Percentiles rank a stretch among this genome's conserved stretches.
Evolutionary conservation across 2,329 filamentous ascomycete genomes (phyloP).

Genomic region (Purpureocillium lavendulum): DNA sequence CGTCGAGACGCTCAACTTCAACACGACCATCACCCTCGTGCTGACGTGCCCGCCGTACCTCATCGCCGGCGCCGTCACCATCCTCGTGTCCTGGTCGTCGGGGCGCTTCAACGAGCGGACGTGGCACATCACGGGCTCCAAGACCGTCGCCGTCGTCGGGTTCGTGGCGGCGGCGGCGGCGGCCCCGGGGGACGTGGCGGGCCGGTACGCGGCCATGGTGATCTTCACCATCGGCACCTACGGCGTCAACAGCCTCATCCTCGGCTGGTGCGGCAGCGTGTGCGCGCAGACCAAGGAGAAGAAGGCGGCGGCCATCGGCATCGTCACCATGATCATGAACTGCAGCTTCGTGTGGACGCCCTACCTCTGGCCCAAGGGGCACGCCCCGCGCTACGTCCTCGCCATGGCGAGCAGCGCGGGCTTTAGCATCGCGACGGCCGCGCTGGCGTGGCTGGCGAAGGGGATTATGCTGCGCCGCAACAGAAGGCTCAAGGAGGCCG

Average conservation of each 20-base stretch:
- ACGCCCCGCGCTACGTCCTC: constrained; percentile 29
- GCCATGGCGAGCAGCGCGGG: constrained; percentile 18
- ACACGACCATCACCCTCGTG: not conserved
- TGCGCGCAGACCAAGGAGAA: constrained; percentile 34
- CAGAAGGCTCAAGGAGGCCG: too few species aligned
- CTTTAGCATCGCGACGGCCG: not conserved
- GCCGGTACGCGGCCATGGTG: constrained; percentile 20
- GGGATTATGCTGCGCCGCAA: too few species aligned
- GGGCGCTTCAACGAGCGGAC: constrained; percentile 33
- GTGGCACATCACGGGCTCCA: constrained; percentile 32
- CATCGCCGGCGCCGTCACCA: constrained; percentile 17
- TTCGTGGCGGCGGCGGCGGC: constrained; percentile 21
- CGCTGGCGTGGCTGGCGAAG: too few species aligned
- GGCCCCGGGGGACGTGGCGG: constrained; percentile 11
- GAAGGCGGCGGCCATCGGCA: constrained; percentile 29
- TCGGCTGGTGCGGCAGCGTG: constrained; percentile 17
- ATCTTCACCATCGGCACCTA: constrained; percentile 23
- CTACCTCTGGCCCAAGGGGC: constrained; percentile 29
- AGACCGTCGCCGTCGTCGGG: constrained; percentile 27
- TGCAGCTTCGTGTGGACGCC: constrained; percentile 30
- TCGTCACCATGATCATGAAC: constrained; percentile 18
- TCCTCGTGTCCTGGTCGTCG: constrained; percentile 18
- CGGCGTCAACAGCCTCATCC: constrained; percentile 28
- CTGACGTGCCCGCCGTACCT: constrained; percentile 26
- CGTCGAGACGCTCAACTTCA: constrained; percentile 23